Conservation (phyloP, 2,329 filamentous ascomycete genomes). For the Fusarium albidum region DNA sequence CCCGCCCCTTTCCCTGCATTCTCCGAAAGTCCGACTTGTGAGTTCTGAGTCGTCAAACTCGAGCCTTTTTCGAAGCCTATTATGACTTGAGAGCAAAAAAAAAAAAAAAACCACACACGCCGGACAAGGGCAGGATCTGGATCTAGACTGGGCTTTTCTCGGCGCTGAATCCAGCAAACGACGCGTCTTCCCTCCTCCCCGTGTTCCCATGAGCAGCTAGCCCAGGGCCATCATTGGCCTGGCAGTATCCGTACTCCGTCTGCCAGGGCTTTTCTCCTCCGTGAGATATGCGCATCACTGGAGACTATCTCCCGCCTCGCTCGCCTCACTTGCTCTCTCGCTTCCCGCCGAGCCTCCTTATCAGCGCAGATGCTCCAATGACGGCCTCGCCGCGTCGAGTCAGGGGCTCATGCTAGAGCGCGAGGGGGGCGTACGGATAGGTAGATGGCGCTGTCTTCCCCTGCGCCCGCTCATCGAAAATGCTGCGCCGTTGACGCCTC, state of each 20-base stretch:
- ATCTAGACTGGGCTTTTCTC: constrained; percentile 29
- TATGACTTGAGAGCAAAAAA: background rate
- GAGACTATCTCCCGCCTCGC: constrained; percentile 18
- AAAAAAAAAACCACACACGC: background rate
- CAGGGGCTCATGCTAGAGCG: constrained; percentile 20
- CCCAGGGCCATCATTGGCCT: constrained; percentile 30
- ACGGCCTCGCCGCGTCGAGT: constrained; percentile 10
- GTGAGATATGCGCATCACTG: constrained; percentile 14
- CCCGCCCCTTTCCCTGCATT: constrained; percentile 3
- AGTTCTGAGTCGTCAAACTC: background rate
- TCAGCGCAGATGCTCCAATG: constrained; percentile 23
- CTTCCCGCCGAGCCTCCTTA: constrained; percentile 27
- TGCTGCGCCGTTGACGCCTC: constrained; percentile 3
- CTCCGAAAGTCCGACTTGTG: constrained; percentile 7
- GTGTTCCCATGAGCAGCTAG: constrained; percentile 32
- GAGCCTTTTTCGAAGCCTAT: background rate
- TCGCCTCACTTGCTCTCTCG: constrained; percentile 14
- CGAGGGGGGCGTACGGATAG: too few relatives aligned
- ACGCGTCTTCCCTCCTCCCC: constrained; percentile 20
- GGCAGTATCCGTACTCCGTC: too few relatives aligned
- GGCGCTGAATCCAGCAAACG: constrained; percentile 26
- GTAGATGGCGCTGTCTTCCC: constrained; percentile 21
- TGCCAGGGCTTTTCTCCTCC: background rate
- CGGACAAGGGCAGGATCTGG: constrained; percentile 11
- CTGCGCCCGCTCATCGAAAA: constrained; percentile 22